A percentile compares a stretch with the other conserved stretches of the same genome.
Conservation (phyloP, 805 yeast genomes). For the Tetrapisispora iriomotensis region DNA sequence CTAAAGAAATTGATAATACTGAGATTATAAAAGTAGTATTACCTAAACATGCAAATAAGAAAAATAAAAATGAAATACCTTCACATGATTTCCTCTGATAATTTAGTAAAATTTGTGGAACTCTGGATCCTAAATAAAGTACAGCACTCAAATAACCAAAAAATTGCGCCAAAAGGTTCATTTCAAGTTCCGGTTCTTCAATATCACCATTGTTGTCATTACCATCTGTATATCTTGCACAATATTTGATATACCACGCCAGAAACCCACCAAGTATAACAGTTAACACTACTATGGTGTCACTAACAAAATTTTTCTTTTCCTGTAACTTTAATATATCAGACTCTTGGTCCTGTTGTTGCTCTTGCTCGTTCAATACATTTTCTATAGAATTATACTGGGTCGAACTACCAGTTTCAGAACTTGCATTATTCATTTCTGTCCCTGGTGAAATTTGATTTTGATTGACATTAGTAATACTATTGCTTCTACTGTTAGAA, state of each 20-base stretch:
- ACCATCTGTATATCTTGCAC: slow-evolving; percentile 30
- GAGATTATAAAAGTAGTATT: slow-evolving; percentile 84
- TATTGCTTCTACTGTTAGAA: no score
- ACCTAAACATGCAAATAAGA: slow-evolving; percentile 90
- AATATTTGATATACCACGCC: slow-evolving; percentile 76
- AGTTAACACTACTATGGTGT: slow-evolving; percentile 45
- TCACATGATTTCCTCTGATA: slow-evolving; percentile 85
- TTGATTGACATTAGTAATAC: no score
- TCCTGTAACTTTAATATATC: no score
- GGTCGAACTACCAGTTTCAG: background rate
- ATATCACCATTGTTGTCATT: slow-evolving; percentile 6
- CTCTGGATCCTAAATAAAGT: slow-evolving; percentile 73
- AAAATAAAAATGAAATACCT: slow-evolving; percentile 88
- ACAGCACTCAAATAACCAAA: slow-evolving; percentile 76
- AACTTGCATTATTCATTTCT: background rate
- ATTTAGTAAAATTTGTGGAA: slow-evolving; percentile 86
- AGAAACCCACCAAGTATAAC: slow-evolving; percentile 71
- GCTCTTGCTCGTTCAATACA: slow-evolving; percentile 10
- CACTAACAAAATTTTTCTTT: slow-evolving; percentile 21
- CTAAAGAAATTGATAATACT: slow-evolving; percentile 65
- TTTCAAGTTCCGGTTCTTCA: slow-evolving; percentile 38
- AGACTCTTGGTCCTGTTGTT: no score
- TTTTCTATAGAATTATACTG: slow-evolving; percentile 2
- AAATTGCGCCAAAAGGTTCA: slow-evolving; percentile 72
- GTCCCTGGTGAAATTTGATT: no score